phyloP scores from a whole-genome alignment of 331 rosid species.

The Quercus lobata region DNA sequence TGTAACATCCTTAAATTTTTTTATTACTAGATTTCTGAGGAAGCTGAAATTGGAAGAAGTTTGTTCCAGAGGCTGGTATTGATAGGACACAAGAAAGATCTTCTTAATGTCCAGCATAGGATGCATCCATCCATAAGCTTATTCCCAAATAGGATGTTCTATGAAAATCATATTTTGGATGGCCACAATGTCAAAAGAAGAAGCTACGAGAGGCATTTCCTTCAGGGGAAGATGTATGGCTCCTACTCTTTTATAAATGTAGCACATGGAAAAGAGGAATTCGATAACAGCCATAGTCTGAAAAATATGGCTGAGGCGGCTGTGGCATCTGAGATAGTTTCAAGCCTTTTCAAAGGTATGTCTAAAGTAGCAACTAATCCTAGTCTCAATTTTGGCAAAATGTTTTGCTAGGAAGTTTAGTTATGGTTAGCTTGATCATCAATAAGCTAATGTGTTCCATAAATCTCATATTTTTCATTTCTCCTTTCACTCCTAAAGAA shows the following conservation, averaged over 20 bases:
- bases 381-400: background rate
- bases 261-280: slow-evolving; percentile 29
- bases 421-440: background rate
- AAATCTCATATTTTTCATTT: background rate
- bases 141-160: slow-evolving; percentile 34
- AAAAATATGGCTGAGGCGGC: slow-evolving; percentile 34
- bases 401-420: background rate
- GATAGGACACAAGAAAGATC: background rate
- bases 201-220: slow-evolving; percentile 13
- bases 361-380: background rate
- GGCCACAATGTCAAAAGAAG: slow-evolving; percentile 23
- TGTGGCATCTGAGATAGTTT: slow-evolving; percentile 23
- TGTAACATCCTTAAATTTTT: background rate
- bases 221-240: slow-evolving; percentile 22
- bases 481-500: background rate
- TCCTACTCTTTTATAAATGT: slow-evolving; percentile 34
- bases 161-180: slow-evolving; percentile 11
- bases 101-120: slow-evolving; percentile 31
- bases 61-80: slow-evolving; percentile 8
- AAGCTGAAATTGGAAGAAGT: slow-evolving; percentile 20
- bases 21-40: slow-evolving; percentile 12
- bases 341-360: slow-evolving; percentile 26
- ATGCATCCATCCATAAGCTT: slow-evolving; percentile 44
- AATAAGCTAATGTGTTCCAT: background rate
- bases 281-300: slow-evolving; percentile 12